Evolutionary conservation across 2,329 filamentous ascomycete genomes (phyloP), one percentile per base, ranked within the genome.

Genomic region (Neospermospora avenae): DNA sequence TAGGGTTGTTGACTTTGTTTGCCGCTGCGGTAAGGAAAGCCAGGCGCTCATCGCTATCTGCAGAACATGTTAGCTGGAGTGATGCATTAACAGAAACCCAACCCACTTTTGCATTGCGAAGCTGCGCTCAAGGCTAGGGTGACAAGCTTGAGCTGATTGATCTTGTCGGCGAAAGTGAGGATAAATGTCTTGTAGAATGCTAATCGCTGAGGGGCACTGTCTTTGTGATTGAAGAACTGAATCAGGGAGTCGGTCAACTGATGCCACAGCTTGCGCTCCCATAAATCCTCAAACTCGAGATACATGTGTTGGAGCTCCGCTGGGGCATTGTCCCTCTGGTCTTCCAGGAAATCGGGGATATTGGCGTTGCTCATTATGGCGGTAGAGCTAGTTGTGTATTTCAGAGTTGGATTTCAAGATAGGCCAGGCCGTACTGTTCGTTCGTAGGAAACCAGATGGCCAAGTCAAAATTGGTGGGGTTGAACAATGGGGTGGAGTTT

Each of bases 201-300:
- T 78, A 99, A 84, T 72, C 93, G 88, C 78, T 96, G 91, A 60
- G 85, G 81, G 59, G 86, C 88, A 77, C 93, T 98, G 73, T 87
- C 85, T 46, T 89, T 83, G 69, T 90, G 79, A 71, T 87, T 87
- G 80, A 97, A 99, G 83, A 93, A 97, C 68, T 90, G 84, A 69
- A 96, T 81, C 59, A 99, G 84, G 56, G 88, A 82, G 73, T 96
- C 89, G 37, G 95, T 99, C 68, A 99, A 88, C 78, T 99, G 93
- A 80, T 99, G 95, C 95, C 95, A 99, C 78, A 99, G 84, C 80
- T 97, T 97, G 71, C 93, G 88, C 81, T 99, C 95, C 95, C 95
- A 99, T 73, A 87, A 90, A 74, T 96, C 92, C 80, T 99, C 95
- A 68, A 99, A 96, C 71, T 88, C 86, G 70, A 99, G 84, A 76